Conservation (phyloP, 345 rosid species). For the Aethionema arabicum region DNA sequence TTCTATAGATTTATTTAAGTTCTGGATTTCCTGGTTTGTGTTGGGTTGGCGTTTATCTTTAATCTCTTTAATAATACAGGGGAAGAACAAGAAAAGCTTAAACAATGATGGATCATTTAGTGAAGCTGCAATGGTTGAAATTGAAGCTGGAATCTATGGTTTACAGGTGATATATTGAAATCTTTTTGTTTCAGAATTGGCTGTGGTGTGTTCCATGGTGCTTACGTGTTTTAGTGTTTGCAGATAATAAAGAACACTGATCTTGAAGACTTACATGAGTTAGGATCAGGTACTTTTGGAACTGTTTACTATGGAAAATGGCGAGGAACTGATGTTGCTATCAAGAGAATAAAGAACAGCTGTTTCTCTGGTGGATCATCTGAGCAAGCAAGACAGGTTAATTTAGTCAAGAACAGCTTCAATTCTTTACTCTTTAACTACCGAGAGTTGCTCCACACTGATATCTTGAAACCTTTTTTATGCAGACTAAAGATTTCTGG, state of each 20-base stretch:
- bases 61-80: constrained; percentile 39
- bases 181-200: no score
- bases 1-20: not conserved
- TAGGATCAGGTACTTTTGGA: constrained; percentile 94
- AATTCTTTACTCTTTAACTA: not conserved
- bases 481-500: constrained; percentile 81
- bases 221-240: not conserved
- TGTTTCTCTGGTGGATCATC: constrained; percentile 78
- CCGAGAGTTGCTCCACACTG: not conserved
- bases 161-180: constrained; percentile 51
- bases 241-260: constrained; percentile 78
- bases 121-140: constrained; percentile 67
- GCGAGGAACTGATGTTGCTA: constrained; percentile 97
- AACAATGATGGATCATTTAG: constrained; percentile 46
- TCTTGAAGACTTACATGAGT: constrained; percentile 78
- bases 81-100: constrained; percentile 36
- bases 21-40: constrained; percentile 12
- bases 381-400: constrained; percentile 79
- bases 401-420: constrained; percentile 21
- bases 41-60: constrained; percentile 15
- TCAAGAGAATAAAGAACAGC: constrained; percentile 82
- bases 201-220: not conserved
- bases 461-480: not conserved
- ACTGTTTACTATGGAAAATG: constrained; percentile 89
- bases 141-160: constrained; percentile 71